Percentiles rank a stretch among this genome's conserved stretches.
Evolutionary conservation across 805 yeast species (phyloP).

Genomic region (Teunomyces aglyptinius): DNA sequence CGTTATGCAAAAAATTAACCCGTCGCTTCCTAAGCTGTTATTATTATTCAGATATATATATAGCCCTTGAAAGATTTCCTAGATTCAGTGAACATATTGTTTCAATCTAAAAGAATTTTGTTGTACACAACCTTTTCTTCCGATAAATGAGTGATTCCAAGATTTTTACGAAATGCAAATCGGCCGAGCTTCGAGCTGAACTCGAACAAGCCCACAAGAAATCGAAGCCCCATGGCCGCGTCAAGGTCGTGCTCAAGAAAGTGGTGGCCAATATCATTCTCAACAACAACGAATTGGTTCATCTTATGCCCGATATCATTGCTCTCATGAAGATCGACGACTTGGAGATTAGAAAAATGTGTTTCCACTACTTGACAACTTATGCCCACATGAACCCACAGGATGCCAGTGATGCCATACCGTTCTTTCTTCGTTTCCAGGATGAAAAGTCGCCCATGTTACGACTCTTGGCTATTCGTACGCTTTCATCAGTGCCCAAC

Average conservation of each 20-base stretch:
- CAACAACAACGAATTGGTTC: slow-evolving; percentile 74
- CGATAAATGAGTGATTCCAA: slow-evolving; percentile 37
- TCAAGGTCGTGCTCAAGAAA: slow-evolving; percentile 53
- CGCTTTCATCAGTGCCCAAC: slow-evolving; percentile 59
- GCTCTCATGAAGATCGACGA: slow-evolving; percentile 13
- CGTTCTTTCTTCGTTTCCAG: slow-evolving; percentile 53
- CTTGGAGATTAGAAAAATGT: slow-evolving; percentile 36
- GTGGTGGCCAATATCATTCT: slow-evolving; percentile 80
- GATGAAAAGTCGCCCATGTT: slow-evolving; percentile 46
- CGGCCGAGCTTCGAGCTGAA: slow-evolving; percentile 40
- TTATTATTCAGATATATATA: not conserved
- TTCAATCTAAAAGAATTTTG: not conserved
- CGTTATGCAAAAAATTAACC: not conserved
- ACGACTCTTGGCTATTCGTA: slow-evolving; percentile 61
- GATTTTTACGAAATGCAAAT: slow-evolving; percentile 37
- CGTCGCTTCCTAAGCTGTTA: not conserved
- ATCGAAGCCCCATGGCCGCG: slow-evolving; percentile 36
- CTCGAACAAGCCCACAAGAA: slow-evolving; percentile 43
- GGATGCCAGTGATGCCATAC: slow-evolving; percentile 54
- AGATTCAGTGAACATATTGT: too few species aligned
- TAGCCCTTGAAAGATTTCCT: too few species aligned
- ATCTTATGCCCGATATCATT: slow-evolving; percentile 52
- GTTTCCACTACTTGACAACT: slow-evolving; percentile 62
- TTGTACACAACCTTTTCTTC: not conserved
- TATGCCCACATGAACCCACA: slow-evolving; percentile 61